Base-by-base conservation (phyloP, 306 rosid genomes). In the Coriaria nepalensis region DNA sequence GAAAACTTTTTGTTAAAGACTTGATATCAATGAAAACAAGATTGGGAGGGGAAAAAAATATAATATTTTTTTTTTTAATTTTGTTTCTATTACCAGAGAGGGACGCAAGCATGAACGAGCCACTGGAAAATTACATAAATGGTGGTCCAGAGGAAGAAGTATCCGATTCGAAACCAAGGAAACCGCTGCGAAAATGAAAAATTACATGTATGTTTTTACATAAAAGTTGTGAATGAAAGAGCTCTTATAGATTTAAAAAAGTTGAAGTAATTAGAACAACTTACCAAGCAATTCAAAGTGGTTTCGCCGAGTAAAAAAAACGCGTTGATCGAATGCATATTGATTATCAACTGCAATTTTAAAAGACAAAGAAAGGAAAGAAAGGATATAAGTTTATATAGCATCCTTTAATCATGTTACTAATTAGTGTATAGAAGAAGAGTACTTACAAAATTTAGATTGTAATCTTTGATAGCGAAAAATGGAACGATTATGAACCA, bases 141-240 rank as follows among this genome's bases (percentile, higher is more conserved):
- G 41, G 75, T 50, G 6, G 98, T 92, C 98, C 98, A 92, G 35
- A 92, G 29, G 74, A 73, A 81, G 78, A 92, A 85, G 64, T 85
- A 92, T 43, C 98, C 98, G 6, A 85, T 76, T 50, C 98, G 84
- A 69, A 92, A 92, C 98, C 93, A 92, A 12, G 92, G 94, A 54
- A 92, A 92, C 11, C 76, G 49, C 98, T 92, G 36, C 8, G 9
- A 2, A 44, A 13, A 65, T 10, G 45, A 60, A 1, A 42, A 44
- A 11, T 46, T 15, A 40, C 57, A 11, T 40, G 29, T 43, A 32
- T 37, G 12, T 47, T 47, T 43, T 40, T 13, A 47, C 39, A 6
- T 33, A 12, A 14, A 43, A 20, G 29, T 20, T 1, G 29, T 20
- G 29, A 20, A 20, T 1, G 29, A 20, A 20, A 20, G 29, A 20